Base-by-base conservation (phyloP, 495 filamentous ascomycete genomes). In the Podospora pseudoanserina region DNA sequence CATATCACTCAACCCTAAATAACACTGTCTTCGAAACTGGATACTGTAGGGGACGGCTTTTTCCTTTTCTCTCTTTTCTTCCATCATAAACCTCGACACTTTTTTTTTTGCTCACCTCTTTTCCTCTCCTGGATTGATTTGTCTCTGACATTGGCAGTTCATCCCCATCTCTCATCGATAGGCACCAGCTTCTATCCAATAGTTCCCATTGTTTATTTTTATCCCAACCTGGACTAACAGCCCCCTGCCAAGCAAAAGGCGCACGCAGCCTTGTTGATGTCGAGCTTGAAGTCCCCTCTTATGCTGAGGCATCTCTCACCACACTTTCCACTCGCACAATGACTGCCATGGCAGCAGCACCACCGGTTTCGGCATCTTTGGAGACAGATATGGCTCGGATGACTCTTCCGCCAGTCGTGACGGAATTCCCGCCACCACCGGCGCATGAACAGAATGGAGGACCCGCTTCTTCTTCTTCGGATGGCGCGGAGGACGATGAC, bases 401-500 rank as follows among this genome's bases (percentile, higher is more conserved):
- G 32, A 19, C 20, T n/a, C 28, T 49, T 16, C 61, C 61, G 18
- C 32, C 19, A 49, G 34, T 63, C 20, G 30, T 49, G 2, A 49
- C 61, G 9, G 30, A 39, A 18, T 63, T 49, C 11, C 61, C 28
- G n/a, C 32, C 32, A 49, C 32, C 61, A 23, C 61, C 13, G 32
- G 18, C 20, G 27, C 56, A 63, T 19, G 20, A 63, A 4, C 0
- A 63, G n/a, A 49, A 39, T 30, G 59, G 49, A 53, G 72, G 44
- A 64, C 66, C 56, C 16, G 73, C 73, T 4, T 73, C 72, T 49
- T 73, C 72, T 49, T 71, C 71, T 3, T 74, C 68, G 19, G 78
- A 81, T n/a, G 68, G 72, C 11, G 67, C 58, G 39, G 70, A 72
- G 60, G 76, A 71, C 65, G 71, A 79, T 5, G 66, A 79, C 4